A percentile compares a stretch with the other conserved stretches of the same genome.
Evolutionary conservation across 2,329 filamentous ascomycete species (phyloP).

Genomic region (Shiraia bambusicola): DNA sequence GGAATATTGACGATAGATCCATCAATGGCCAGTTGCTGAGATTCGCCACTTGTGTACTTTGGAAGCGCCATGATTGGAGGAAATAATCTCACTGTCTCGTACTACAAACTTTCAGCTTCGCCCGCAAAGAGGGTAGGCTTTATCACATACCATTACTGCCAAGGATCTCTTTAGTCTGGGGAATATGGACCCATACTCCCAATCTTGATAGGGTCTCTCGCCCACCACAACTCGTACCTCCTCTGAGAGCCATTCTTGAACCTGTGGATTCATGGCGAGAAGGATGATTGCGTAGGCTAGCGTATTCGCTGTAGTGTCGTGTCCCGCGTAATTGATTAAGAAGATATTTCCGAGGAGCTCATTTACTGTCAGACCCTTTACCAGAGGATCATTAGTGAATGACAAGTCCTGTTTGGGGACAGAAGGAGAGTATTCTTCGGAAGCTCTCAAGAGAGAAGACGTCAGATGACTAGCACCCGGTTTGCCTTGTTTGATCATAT

Average conservation of each 20-base stretch:
- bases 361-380: conserved; percentile 9
- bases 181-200: conserved; percentile 46
- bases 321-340: conserved; percentile 53
- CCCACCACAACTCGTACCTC: conserved; percentile 34
- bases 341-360: conserved; percentile 49
- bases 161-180: too few species aligned
- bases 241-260: conserved; percentile 51
- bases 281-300: conserved; percentile 48
- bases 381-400: too few species aligned
- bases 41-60: conserved; percentile 25
- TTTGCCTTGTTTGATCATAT: conserved; percentile 1
- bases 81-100: conserved; percentile 49
- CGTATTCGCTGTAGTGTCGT: conserved; percentile 54
- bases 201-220: conserved; percentile 3
- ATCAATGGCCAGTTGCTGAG: neutral
- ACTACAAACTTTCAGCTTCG: conserved; percentile 24
- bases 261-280: conserved; percentile 48
- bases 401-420: too few species aligned
- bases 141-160: too few species aligned
- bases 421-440: neutral
- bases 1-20: conserved; percentile 7
- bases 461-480: conserved; percentile 14
- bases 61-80: conserved; percentile 35
- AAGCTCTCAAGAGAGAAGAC: conserved; percentile 12
- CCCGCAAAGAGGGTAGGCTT: too few species aligned